Base-by-base conservation (phyloP, 176 grass and related monocot genomes). In the Eleusine indica region DNA sequence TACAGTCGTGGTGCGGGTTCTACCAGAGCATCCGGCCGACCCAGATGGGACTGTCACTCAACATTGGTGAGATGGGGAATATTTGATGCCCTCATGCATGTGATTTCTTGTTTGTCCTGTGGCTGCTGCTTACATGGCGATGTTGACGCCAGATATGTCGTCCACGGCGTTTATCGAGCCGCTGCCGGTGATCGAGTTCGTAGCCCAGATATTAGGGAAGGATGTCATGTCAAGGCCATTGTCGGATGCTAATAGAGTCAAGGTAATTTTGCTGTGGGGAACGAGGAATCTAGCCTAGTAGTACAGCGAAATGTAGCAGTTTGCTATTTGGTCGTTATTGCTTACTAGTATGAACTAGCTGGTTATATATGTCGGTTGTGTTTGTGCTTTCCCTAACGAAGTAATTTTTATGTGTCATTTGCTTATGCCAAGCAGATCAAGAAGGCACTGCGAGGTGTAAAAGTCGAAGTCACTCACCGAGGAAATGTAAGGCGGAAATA, bases 391-490 rank as follows among this genome's bases (percentile, higher is more conserved):
- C n/a, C 5, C 44, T 39, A 58, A 41, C 40, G 3, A 84, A 66
- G 17, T 43, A 28, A 39, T 46, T 32, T 84, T 2, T 7, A 8
- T 35, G 18, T 78, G 41, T 61, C 72, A 82, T 43, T 54, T 43
- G 16, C 37, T 57, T 61, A 74, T 93, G 46, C 53, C 66, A 76
- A 87, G 18, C 91, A 99, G 97, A 94, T 99, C 64, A 99, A 99
- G 84, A 99, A 91, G 64, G 93, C 93, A 56, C 57, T 99, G 66
- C 87, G 97, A 49, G 97, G 97, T 0, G 93, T 99, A 46, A 99
- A 99, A 92, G 93, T 99, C 49, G 97, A 99, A 76, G 97, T 99
- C 77, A 99, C 97, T 90, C 97, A 99, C 76, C 86, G 97, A 67
- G 97, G 90, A 86, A 96, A 94, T 83, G 97, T 99, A 76, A 90